Evolutionary conservation across 441 rosid species (phyloP), one percentile per base, ranked within the genome.

Genomic region (Corymbia citriodora): DNA sequence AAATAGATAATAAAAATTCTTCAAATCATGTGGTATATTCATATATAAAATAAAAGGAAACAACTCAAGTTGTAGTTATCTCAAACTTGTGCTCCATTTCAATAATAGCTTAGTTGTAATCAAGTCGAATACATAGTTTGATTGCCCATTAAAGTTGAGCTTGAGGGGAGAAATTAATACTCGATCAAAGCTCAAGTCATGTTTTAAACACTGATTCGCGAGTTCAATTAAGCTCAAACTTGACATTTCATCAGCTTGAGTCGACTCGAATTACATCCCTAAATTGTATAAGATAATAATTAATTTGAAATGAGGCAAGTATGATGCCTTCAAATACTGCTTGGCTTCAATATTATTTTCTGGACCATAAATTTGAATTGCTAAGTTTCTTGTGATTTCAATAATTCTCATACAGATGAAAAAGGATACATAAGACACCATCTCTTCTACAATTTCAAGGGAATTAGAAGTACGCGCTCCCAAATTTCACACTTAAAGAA

Each of bases 241-340:
- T 0, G 65, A 0, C n/a, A 0, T 0, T 59, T 59, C 23, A 59
- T 23, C 7, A 4, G 29, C 63, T 59, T 23, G 29, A 59, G 63
- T 59, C 14, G 14, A 13, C 63, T 59, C 63, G 40, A 10, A 59
- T 59, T 59, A 59, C 3, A 1, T 59, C 29, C 63, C 29, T 4
- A 59, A 6, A 9, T 23, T 29, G 0, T 23, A 23, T 59, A 59
- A 59, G 0, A 10, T 59, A 59, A 59, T 59, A 59, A 59, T 23
- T 59, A 59, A 59, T 59, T 59, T 4, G 14, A 59, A 59, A 59
- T 59, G 63, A 59, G 25, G 63, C 63, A 59, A 59, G 65, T 59
- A 2, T 59, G 65, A 59, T 0, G 14, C 65, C 4, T 0, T 59
- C 65, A 59, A 59, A 25, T 59, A 59, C 65, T 4, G 65, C n/a